Evolutionary conservation across 352 stramenopile genomes (phyloP).

Genomic region (Pythium grandisporangium): DNA sequence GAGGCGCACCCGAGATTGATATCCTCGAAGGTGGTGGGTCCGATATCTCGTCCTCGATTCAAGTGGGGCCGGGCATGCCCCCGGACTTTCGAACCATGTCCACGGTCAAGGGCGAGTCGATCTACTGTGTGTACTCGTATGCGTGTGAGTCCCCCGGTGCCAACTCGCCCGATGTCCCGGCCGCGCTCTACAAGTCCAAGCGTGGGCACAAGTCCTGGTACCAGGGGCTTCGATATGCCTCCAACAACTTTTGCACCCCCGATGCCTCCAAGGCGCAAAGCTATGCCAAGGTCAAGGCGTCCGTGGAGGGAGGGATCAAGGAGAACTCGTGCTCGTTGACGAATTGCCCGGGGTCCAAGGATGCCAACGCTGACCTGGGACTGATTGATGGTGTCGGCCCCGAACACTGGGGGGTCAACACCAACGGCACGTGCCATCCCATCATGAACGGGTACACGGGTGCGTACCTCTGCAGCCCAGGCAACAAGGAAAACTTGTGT

Average conservation of each 20-base stretch:
- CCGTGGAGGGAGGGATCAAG: constrained; percentile 27
- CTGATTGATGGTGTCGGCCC: constrained; percentile 20
- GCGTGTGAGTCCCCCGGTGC: constrained; percentile 30
- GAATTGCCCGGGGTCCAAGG: constrained; percentile 34
- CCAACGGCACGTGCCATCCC: constrained; percentile 52
- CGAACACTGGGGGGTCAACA: constrained; percentile 45
- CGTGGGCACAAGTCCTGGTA: constrained; percentile 66
- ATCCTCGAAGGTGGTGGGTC: constrained; percentile 85
- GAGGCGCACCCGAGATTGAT: constrained; percentile 94
- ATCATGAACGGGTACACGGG: constrained; percentile 52
- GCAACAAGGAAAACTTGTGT: constrained; percentile 27
- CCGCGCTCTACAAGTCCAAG: constrained; percentile 23
- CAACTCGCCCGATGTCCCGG: constrained; percentile 31
- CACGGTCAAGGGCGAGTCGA: constrained; percentile 3
- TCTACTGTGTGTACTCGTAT: constrained; percentile 31
- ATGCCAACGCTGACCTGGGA: constrained; percentile 36
- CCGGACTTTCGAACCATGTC: constrained; percentile 29
- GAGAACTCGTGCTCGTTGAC: constrained; percentile 31
- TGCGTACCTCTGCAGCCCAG: constrained; percentile 43
- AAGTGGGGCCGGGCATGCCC: constrained; percentile 74
- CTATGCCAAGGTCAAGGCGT: constrained; percentile 24
- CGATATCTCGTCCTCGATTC: constrained; percentile 85
- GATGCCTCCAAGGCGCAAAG: constrained; percentile 16
- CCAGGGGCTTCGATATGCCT: constrained; percentile 39
- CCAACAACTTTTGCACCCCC: constrained; percentile 44